These are phyloP conservation scores for Houttuynia cordata DNA, from an alignment of 164 flowering plant species.

Conservation along the genomic window DNA sequence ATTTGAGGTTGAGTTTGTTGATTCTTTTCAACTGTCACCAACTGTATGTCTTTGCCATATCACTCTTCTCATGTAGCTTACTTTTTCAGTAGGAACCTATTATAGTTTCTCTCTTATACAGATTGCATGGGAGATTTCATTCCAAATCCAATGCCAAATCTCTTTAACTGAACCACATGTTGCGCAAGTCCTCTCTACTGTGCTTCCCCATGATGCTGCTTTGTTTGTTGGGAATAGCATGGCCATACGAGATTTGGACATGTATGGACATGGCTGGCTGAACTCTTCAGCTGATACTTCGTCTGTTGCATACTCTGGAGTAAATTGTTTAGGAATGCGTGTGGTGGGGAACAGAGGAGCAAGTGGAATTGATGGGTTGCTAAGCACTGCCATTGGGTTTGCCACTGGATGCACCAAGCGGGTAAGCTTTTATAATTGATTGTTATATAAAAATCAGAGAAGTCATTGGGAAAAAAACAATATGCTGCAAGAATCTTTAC, in stretches of 20 bases:
- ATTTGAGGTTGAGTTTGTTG: no score
- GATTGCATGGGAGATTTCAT: slow-evolving; percentile 67
- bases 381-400: slow-evolving; percentile 87
- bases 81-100: neutral
- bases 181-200: slow-evolving; percentile 42
- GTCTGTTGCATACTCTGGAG: slow-evolving; percentile 18
- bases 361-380: slow-evolving; percentile 97
- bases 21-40: neutral
- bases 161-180: slow-evolving; percentile 81
- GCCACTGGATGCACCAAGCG: slow-evolving; percentile 78
- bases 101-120: slow-evolving; percentile 8
- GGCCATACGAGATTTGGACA: slow-evolving; percentile 79
- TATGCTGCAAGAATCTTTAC: no score
- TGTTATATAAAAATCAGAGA: no score
- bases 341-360: slow-evolving; percentile 85
- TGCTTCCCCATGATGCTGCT: slow-evolving; percentile 47
- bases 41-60: neutral
- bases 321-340: slow-evolving; percentile 33
- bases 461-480: no score
- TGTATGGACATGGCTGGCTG: slow-evolving; percentile 54
- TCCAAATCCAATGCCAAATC: slow-evolving; percentile 39
- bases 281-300: slow-evolving; percentile 12
- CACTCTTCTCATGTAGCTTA: neutral
- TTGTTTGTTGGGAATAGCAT: slow-evolving; percentile 89
- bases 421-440: slow-evolving; percentile 24